Percentiles rank a stretch among this genome's conserved stretches.
phyloP scores from a whole-genome alignment of 371 early-diverging fungal genomes.

The Rhizopus delemar region DNA sequence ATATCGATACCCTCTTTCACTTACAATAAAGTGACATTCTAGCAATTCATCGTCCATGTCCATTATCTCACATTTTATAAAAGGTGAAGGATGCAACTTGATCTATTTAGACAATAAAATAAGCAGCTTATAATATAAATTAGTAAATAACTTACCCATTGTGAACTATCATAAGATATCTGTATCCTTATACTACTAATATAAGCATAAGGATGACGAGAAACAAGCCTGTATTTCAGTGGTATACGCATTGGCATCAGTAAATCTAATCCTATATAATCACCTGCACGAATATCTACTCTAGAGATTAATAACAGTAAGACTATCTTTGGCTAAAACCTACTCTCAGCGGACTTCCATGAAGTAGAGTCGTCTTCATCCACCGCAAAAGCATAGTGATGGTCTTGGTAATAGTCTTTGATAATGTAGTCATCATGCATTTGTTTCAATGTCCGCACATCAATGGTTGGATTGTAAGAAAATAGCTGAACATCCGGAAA shows the following conservation, averaged over 20 bases:
- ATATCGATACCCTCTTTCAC: slow-evolving; percentile 51
- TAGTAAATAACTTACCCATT: slow-evolving; percentile 39
- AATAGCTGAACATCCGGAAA: slow-evolving; percentile 56
- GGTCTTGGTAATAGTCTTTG: slow-evolving; percentile 1
- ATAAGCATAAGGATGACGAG: slow-evolving; percentile 41
- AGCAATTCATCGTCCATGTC: slow-evolving; percentile 19
- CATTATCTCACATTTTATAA: slow-evolving; percentile 15
- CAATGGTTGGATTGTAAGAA: slow-evolving; percentile 51
- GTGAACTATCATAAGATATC: slow-evolving; percentile 46
- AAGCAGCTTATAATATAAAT: neutral
- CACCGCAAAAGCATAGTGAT: slow-evolving; percentile 54
- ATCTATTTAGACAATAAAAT: slow-evolving; percentile 17
- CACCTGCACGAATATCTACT: slow-evolving; percentile 49
- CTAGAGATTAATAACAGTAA: too few species aligned
- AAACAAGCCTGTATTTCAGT: slow-evolving; percentile 45
- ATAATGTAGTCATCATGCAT: slow-evolving; percentile 51
- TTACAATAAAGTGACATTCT: slow-evolving; percentile 42
- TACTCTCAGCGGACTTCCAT: slow-evolving; percentile 46
- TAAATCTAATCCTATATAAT: slow-evolving; percentile 67
- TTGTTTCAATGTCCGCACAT: slow-evolving; percentile 42
- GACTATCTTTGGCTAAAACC: neutral
- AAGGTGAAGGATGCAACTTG: slow-evolving; percentile 24
- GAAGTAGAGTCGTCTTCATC: slow-evolving; percentile 48
- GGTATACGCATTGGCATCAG: slow-evolving; percentile 55
- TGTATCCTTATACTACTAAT: slow-evolving; percentile 30